These are phyloP conservation scores for Mycena indigotica DNA, from an alignment of 768 basidiomycete genomes.

Conservation along the genomic window DNA sequence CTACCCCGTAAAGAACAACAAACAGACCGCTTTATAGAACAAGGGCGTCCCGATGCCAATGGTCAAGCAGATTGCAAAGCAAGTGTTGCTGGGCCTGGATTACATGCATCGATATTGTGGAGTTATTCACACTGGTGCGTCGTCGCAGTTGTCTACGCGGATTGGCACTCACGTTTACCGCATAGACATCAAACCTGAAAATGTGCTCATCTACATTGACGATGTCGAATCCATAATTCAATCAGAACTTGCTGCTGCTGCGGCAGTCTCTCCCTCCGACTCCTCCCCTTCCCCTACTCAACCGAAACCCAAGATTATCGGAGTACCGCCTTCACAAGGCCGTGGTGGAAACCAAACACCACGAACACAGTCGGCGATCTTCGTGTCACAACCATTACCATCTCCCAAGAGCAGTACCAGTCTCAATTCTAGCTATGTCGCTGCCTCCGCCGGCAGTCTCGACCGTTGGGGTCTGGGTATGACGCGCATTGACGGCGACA, in stretches of 20 bases:
- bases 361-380: constrained; percentile 79
- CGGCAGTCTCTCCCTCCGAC: constrained; percentile 31
- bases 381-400: constrained; percentile 90
- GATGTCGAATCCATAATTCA: constrained; percentile 93
- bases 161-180: constrained; percentile 12
- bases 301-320: constrained; percentile 70
- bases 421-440: constrained; percentile 14
- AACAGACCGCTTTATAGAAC: constrained; percentile 51
- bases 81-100: constrained; percentile 91
- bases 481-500: constrained; percentile 76
- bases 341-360: constrained; percentile 97
- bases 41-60: constrained; percentile 93
- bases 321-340: constrained; percentile 91
- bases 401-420: constrained; percentile 49
- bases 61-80: constrained; percentile 96
- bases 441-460: constrained; percentile 42
- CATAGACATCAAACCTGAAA: constrained; percentile 93
- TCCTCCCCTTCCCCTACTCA: constrained; percentile 42
- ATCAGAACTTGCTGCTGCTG: constrained; percentile 64
- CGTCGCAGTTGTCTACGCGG: constrained; percentile 1
- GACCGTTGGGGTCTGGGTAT: constrained; percentile 93
- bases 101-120: constrained; percentile 98
- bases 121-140: constrained; percentile 88
- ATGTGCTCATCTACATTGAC: constrained; percentile 95
- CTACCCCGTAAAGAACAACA: background rate